These are phyloP conservation scores for Pichia scutulata DNA, from an alignment of 805 yeast genomes.

Conservation along the genomic window DNA sequence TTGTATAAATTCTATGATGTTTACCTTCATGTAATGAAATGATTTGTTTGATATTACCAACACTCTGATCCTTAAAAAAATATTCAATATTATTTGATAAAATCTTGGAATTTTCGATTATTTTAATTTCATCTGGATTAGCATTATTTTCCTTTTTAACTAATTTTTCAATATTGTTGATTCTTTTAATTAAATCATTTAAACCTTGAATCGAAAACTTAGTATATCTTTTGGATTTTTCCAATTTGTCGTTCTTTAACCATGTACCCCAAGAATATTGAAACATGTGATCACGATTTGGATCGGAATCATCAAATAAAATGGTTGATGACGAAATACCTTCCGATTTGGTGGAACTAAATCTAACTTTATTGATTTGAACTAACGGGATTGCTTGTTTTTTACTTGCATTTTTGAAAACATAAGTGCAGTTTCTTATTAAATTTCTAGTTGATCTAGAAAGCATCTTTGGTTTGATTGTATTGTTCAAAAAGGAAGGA, in stretches of 20 bases:
- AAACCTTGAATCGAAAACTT: conserved; percentile 77
- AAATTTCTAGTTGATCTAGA: conserved; percentile 1
- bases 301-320: conserved; percentile 11
- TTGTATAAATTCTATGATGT: conserved; percentile 80
- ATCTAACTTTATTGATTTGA: not conserved
- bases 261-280: conserved; percentile 94
- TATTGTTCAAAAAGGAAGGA: not conserved
- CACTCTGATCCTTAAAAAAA: conserved; percentile 13
- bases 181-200: conserved; percentile 25
- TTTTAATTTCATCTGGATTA: conserved; percentile 33
- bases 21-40: conserved; percentile 89
- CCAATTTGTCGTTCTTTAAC: conserved; percentile 69
- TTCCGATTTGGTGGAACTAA: not conserved
- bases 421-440: not conserved
- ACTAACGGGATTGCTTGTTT: not conserved
- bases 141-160: conserved; percentile 16
- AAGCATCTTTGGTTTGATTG: not conserved
- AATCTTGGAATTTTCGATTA: conserved; percentile 19
- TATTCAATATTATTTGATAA: conserved; percentile 16
- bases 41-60: conserved; percentile 51
- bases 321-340: conserved; percentile 9
- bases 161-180: conserved; percentile 5
- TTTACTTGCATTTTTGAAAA: not conserved
- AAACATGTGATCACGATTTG: conserved; percentile 40
- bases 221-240: conserved; percentile 72